phyloP scores from a whole-genome alignment of 352 stramenopile genomes.

The Globisporangium irregulare region DNA sequence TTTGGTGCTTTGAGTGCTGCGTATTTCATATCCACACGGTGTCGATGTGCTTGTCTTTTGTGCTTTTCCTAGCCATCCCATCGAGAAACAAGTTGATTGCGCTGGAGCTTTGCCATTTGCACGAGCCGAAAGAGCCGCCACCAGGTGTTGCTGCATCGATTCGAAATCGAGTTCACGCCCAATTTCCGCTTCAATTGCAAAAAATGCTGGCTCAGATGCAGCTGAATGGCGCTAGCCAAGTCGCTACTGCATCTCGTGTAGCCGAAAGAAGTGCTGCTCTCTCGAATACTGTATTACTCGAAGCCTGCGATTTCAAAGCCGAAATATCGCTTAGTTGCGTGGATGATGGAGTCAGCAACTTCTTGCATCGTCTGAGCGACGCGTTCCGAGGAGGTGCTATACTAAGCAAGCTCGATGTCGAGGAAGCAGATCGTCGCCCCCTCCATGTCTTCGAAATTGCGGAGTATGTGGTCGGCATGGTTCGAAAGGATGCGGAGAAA shows the following conservation, averaged over 20 bases:
- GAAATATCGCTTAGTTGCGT: constrained; percentile 36
- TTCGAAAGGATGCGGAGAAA: constrained; percentile 33
- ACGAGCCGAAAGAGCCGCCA: constrained; percentile 44
- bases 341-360: constrained; percentile 53
- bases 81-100: constrained; percentile 64
- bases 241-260: background rate
- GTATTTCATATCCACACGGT: background rate
- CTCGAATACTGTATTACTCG: constrained; percentile 44
- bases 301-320: constrained; percentile 42
- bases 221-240: background rate
- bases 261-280: background rate
- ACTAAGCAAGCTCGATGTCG: constrained; percentile 22
- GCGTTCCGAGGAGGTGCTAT: constrained; percentile 55
- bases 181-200: constrained; percentile 36
- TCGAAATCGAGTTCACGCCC: constrained; percentile 39
- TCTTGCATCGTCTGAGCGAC: constrained; percentile 57
- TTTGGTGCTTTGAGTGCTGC: background rate
- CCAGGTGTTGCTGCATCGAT: constrained; percentile 35
- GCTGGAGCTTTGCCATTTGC: constrained; percentile 61
- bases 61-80: constrained; percentile 33
- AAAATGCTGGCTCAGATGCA: constrained; percentile 27
- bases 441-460: constrained; percentile 36
- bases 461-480: constrained; percentile 35
- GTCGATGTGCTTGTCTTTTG: background rate
- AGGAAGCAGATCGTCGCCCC: constrained; percentile 17